Conservation (phyloP, 2,329 filamentous ascomycete genomes). For the Dothideomycetes sp. region DNA sequence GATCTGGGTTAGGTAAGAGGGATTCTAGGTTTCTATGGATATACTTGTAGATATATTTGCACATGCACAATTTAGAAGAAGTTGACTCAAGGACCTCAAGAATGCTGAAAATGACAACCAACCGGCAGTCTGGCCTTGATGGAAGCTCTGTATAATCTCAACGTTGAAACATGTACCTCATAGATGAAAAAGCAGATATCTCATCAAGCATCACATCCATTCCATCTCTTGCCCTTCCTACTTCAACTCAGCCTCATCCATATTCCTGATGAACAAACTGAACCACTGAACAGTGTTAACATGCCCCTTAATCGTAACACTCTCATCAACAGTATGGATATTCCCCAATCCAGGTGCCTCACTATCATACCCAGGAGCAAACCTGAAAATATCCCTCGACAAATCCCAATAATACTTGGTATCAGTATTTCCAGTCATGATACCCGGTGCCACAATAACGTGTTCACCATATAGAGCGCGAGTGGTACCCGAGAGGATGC, state of each 20-base stretch:
- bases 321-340: slow-evolving; percentile 28
- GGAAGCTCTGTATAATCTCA: too few relatives aligned
- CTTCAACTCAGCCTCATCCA: slow-evolving; percentile 34
- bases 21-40: too few relatives aligned
- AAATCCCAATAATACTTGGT: slow-evolving; percentile 28
- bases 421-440: slow-evolving; percentile 31
- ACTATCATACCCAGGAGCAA: slow-evolving; percentile 26
- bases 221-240: too few relatives aligned
- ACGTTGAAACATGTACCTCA: too few relatives aligned
- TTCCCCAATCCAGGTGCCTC: slow-evolving; percentile 22
- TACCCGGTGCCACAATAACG: slow-evolving; percentile 27
- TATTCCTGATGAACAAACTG: slow-evolving; percentile 34
- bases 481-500: slow-evolving; percentile 34
- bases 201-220: too few relatives aligned
- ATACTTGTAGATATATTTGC: too few relatives aligned
- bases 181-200: too few relatives aligned
- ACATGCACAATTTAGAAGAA: too few relatives aligned
- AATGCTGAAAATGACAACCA: too few relatives aligned
- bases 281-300: slow-evolving; percentile 37
- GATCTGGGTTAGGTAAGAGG: too few relatives aligned
- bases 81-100: too few relatives aligned
- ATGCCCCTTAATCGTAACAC: slow-evolving; percentile 31
- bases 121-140: too few relatives aligned
- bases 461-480: slow-evolving; percentile 36
- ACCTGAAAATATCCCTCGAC: slow-evolving; percentile 30